Evolutionary conservation across 2,329 filamentous ascomycete species (phyloP).

Genomic region (Ustulina deusta): DNA sequence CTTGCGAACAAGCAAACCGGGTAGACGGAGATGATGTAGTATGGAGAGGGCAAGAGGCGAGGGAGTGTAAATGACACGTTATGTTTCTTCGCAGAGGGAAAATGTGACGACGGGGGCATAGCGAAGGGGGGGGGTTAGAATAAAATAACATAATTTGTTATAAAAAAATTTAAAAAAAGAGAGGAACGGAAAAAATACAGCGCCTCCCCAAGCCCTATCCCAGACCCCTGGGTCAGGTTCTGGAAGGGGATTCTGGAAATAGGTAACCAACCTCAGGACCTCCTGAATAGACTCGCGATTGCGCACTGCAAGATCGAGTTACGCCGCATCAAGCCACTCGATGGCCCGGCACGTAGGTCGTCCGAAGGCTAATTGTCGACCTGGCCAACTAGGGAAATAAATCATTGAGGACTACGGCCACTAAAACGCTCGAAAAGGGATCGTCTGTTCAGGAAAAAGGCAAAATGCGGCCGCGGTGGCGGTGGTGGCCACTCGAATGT

Average conservation of each 20-base stretch:
- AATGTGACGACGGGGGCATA: slow-evolving; percentile 14
- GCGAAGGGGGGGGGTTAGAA: neutral
- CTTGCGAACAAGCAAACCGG: slow-evolving; percentile 12
- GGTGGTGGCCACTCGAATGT: slow-evolving; percentile 2
- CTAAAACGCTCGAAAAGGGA: neutral
- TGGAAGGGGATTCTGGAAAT: neutral
- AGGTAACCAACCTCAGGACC: neutral
- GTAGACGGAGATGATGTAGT: slow-evolving; percentile 10
- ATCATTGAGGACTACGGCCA: neutral
- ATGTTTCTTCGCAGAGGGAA: neutral
- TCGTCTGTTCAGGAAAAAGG: neutral
- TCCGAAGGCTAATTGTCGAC: slow-evolving; percentile 6
- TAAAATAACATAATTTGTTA: no score
- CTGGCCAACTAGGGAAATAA: slow-evolving; percentile 6
- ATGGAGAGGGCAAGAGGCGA: neutral
- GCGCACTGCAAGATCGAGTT: slow-evolving; percentile 49
- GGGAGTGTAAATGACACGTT: slow-evolving; percentile 8
- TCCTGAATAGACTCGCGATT: slow-evolving; percentile 20
- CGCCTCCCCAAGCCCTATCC: slow-evolving; percentile 10
- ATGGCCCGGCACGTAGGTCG: neutral
- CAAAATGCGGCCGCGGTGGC: slow-evolving; percentile 6
- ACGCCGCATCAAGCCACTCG: slow-evolving; percentile 44
- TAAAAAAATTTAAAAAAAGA: neutral
- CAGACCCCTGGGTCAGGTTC: slow-evolving; percentile 9
- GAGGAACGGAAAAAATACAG: neutral